These are phyloP conservation scores for Ichthyophthirius multifiliis DNA, from an alignment of 169 alveolate species.

Conservation along the genomic window DNA sequence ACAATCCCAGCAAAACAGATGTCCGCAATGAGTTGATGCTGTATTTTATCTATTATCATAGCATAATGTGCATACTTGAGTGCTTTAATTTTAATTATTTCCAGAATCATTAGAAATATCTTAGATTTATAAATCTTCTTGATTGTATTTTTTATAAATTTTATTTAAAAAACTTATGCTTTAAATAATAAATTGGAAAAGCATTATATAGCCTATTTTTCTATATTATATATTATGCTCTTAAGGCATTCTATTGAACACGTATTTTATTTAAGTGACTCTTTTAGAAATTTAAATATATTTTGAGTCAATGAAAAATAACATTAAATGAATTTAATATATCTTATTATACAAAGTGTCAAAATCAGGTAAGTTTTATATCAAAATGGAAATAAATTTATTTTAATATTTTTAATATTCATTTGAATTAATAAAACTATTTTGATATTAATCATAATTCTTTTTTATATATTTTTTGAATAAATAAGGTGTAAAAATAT, in stretches of 20 bases:
- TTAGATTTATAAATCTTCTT: not conserved
- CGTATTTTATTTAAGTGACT: conserved; percentile 7
- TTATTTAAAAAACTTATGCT: not conserved
- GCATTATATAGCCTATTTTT: conserved; percentile 31
- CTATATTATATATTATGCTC: conserved; percentile 35
- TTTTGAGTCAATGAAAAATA: conserved; percentile 44
- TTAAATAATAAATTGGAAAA: conserved; percentile 17
- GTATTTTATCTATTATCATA: conserved; percentile 29
- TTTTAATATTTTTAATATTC: not conserved
- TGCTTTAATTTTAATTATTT: conserved; percentile 13
- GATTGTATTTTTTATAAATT: not conserved
- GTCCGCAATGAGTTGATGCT: conserved; percentile 48
- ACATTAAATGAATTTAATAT: conserved; percentile 30
- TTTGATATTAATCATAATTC: not conserved
- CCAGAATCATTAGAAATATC: not conserved
- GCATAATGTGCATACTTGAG: conserved; percentile 45
- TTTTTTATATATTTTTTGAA: not conserved
- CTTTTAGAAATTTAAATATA: conserved; percentile 42
- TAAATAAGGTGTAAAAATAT: conserved; percentile 8
- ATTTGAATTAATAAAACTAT: not conserved
- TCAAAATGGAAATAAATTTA: not conserved
- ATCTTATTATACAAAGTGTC: conserved; percentile 8
- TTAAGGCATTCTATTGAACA: conserved; percentile 12
- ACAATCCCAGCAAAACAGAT: conserved; percentile 64
- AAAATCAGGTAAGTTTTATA: conserved; percentile 12